These are phyloP conservation scores for Phaeosphaeriaceae sp. DNA, from an alignment of 2,329 filamentous ascomycete species.

Conservation along the genomic window DNA sequence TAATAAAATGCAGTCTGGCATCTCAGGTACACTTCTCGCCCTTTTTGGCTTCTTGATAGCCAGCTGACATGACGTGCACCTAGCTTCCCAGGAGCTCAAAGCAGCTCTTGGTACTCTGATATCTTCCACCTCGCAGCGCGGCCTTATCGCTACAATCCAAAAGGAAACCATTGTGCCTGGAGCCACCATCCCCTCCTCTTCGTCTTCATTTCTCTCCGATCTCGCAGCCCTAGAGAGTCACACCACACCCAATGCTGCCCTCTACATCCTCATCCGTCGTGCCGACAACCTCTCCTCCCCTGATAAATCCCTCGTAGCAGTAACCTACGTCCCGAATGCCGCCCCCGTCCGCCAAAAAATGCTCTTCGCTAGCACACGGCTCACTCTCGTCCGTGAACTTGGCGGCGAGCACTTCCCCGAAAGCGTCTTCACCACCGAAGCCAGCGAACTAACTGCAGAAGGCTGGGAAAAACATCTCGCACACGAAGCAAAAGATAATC, in stretches of 20 bases:
- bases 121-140: conserved; percentile 66
- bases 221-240: conserved; percentile 67
- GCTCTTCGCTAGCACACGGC: conserved; percentile 79
- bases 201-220: conserved; percentile 67
- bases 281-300: conserved; percentile 57
- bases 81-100: conserved; percentile 77
- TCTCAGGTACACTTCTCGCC: conserved; percentile 63
- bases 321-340: conserved; percentile 80
- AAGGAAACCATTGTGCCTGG: conserved; percentile 71
- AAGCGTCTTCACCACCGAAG: conserved; percentile 73
- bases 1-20: conserved; percentile 75
- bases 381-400: conserved; percentile 77
- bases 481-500: conserved; percentile 66
- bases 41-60: background rate
- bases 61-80: conserved; percentile 25
- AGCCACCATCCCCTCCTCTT: conserved; percentile 58
- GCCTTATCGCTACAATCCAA: conserved; percentile 72
- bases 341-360: conserved; percentile 86
- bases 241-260: conserved; percentile 69
- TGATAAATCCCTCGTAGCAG: conserved; percentile 61
- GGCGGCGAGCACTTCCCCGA: conserved; percentile 81
- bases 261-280: conserved; percentile 78
- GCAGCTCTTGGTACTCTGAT: conserved; percentile 74
- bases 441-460: conserved; percentile 70
- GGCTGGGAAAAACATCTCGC: conserved; percentile 77